Conservation (phyloP, 2,329 filamentous ascomycete genomes). For the Basipetospora chlamydospora region DNA sequence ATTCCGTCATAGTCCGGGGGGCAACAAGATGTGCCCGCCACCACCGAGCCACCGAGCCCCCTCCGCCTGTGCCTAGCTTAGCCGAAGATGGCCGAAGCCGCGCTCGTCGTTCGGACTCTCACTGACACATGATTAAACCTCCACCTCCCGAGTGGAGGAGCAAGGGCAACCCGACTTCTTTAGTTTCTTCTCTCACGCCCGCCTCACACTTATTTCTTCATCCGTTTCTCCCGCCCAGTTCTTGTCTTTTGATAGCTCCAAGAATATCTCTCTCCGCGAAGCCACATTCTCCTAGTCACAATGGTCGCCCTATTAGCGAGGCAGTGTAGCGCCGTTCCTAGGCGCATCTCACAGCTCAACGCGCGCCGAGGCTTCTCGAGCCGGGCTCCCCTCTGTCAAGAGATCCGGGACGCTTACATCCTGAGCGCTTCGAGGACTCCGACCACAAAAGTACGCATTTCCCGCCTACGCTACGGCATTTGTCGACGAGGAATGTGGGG, state of each 20-base stretch:
- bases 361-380: conserved; percentile 25
- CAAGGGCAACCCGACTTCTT: too few relatives aligned
- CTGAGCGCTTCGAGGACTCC: conserved; percentile 81
- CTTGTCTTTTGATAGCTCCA: background rate
- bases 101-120: background rate
- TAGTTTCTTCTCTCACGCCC: too few relatives aligned
- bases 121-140: conserved; percentile 3
- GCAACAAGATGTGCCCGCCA: too few relatives aligned
- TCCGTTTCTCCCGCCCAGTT: background rate
- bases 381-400: conserved; percentile 32
- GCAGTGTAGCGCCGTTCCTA: conserved; percentile 24
- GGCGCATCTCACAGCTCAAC: background rate
- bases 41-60: background rate
- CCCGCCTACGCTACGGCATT: background rate
- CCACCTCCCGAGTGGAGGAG: too few relatives aligned
- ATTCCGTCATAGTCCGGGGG: too few relatives aligned
- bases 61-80: background rate
- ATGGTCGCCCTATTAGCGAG: conserved; percentile 14
- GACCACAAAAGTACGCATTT: conserved; percentile 56
- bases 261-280: background rate
- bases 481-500: too few relatives aligned
- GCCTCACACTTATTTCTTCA: too few relatives aligned
- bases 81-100: conserved; percentile 4
- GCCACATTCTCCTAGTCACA: background rate
- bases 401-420: conserved; percentile 87